Base-by-base conservation (phyloP, 2,329 filamentous ascomycete species). In the Penicillium sclerotiorum region DNA sequence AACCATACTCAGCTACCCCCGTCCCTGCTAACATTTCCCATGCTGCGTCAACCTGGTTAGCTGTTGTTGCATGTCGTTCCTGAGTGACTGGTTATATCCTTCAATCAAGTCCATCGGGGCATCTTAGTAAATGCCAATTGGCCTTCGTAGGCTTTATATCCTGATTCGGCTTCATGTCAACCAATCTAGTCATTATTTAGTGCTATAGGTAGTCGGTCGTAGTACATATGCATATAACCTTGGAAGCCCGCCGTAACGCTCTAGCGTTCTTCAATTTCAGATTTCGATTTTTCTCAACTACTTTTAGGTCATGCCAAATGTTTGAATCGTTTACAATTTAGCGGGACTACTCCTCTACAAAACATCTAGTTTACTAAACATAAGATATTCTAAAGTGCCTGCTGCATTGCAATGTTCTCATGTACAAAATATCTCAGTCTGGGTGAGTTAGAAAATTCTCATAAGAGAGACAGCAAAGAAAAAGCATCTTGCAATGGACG, bases 71-170 rank as follows among this genome's bases (percentile, higher is more conserved):
- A n/a, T 40, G 40, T 37, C 21, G 42, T 50, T 46, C 42, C 33
- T 20, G 27, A 43, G 11, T 33, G n/a, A 46, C 20, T 11, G 20
- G 42, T 13, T 28, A 8, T 28, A 28, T 32, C 27, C 35, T 13
- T 37, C 17, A 41, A 46, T 50, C 18, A 17, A 41, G 28, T 46
- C 41, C 41, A 41, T 28, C 28, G 25, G 28, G 40, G 27, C 40
- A 33, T 23, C 5, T 17, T 42, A 33, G 27, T 43, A 33, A 43
- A 33, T 43, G 40, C 40, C 28, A 43, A 12, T 22, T 43, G 27
- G 27, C 27, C 18, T 42, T 42, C 22, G 17, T 27, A 30, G 17
- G 27, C 25, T 43, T 36, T 18, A 18, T 43, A 17, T 33, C 11
- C 11, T 22, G 37, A 36, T 45, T 37, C 11, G 28, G 22, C 21